These are phyloP conservation scores for Hyaloscypha bicolor DNA, from an alignment of 495 filamentous ascomycete genomes.

Conservation along the genomic window DNA sequence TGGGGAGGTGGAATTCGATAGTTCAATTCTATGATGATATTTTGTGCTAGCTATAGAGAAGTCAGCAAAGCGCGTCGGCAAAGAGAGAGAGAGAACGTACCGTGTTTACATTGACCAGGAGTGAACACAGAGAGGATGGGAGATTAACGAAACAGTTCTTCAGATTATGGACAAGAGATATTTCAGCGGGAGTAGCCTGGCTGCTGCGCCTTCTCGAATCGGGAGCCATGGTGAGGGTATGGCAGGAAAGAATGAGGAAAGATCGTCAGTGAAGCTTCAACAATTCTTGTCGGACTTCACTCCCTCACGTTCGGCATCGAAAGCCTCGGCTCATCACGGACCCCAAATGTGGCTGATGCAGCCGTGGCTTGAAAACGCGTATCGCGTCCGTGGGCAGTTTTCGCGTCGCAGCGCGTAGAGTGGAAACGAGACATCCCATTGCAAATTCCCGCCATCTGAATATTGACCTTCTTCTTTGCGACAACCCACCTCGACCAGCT, in stretches of 20 bases:
- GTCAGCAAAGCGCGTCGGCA: not conserved
- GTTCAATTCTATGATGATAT: slow-evolving; percentile 90
- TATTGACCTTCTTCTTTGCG: slow-evolving; percentile 15
- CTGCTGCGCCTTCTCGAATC: slow-evolving; percentile 26
- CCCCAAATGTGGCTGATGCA: not conserved
- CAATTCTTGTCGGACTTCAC: not conserved
- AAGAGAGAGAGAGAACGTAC: slow-evolving; percentile 49
- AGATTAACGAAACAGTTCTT: slow-evolving; percentile 96
- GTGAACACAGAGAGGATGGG: slow-evolving; percentile 76
- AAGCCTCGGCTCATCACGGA: not conserved
- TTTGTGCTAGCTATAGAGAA: slow-evolving; percentile 72
- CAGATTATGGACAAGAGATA: slow-evolving; percentile 76
- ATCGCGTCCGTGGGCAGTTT: not conserved
- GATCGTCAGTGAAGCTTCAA: not conserved
- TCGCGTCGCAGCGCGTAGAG: slow-evolving; percentile 12
- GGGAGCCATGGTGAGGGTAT: slow-evolving; percentile 22
- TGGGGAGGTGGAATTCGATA: slow-evolving; percentile 51
- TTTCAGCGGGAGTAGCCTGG: slow-evolving; percentile 69
- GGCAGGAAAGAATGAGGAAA: not conserved
- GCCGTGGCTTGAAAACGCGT: slow-evolving; percentile 2
- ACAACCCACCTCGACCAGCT: slow-evolving; percentile 23
- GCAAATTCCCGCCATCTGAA: slow-evolving; percentile 11
- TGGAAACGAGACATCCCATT: not conserved
- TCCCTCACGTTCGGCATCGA: slow-evolving; percentile 1
- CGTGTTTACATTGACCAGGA: slow-evolving; percentile 86